Conservation (phyloP, 192 early-diverging fungal species). For the Pecoramyces ruminantium region DNA sequence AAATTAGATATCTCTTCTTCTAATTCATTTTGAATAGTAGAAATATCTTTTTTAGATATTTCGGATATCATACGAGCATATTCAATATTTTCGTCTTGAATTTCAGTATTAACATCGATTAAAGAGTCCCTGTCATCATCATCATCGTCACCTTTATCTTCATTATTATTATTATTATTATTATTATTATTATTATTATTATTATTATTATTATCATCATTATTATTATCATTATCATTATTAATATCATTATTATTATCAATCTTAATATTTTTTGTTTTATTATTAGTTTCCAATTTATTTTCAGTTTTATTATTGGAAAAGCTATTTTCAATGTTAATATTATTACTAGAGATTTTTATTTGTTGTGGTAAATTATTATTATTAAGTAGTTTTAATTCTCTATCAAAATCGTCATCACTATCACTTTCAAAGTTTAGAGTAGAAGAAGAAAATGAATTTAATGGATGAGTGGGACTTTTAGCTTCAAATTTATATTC, state of each 20-base stretch:
- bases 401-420: not conserved
- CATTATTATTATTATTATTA: not conserved
- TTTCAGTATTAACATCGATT: not conserved
- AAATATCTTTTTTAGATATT: constrained; percentile 16
- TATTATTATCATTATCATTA: too few species aligned
- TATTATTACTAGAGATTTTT: too few species aligned
- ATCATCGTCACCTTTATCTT: constrained; percentile 21
- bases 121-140: constrained; percentile 27
- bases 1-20: constrained; percentile 24
- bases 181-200: not conserved
- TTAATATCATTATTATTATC: too few species aligned
- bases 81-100: constrained; percentile 24
- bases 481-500: not conserved
- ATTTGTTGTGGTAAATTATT: not conserved
- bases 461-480: not conserved
- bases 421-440: not conserved
- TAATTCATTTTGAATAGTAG: constrained; percentile 19
- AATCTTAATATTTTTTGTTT: too few species aligned
- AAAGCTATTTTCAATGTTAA: too few species aligned
- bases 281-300: too few species aligned
- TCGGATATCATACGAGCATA: constrained; percentile 45
- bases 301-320: too few species aligned
- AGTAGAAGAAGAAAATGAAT: not conserved
- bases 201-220: too few species aligned
- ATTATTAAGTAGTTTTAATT: not conserved